Evolutionary conservation across 83 land plant genomes (phyloP).

Genomic region (Picea engelmannii): DNA sequence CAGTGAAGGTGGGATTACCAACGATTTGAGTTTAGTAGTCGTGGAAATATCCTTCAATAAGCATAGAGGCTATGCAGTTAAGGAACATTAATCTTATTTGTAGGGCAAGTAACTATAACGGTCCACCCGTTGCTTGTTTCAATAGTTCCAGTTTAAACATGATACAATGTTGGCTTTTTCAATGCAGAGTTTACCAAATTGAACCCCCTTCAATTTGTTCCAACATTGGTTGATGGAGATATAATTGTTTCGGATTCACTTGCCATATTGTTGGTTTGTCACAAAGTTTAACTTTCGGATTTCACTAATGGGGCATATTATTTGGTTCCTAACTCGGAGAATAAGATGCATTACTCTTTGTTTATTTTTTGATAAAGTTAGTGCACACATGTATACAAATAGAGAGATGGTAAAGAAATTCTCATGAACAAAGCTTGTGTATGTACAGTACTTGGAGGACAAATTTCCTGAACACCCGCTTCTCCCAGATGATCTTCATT

Average conservation of each 20-base stretch:
- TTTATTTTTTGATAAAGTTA: neutral
- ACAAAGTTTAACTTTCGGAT: neutral
- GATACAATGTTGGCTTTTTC: neutral
- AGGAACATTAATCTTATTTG: neutral
- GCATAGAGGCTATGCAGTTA: neutral
- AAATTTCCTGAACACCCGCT: conserved; percentile 62
- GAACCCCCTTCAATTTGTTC: conserved; percentile 58
- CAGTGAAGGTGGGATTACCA: conserved; percentile 34
- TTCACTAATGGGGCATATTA: neutral
- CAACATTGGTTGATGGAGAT: conserved; percentile 61
- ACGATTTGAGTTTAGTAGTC: neutral
- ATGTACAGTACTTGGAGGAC: conserved; percentile 66
- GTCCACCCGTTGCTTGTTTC: neutral
- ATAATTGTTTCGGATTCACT: conserved; percentile 53
- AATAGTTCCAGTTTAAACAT: neutral
- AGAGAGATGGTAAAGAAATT: neutral
- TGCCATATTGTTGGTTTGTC: conserved; percentile 61
- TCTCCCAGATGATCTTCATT: conserved; percentile 47
- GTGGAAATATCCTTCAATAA: neutral
- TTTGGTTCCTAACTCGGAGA: neutral
- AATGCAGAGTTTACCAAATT: conserved; percentile 47
- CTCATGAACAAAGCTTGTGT: neutral
- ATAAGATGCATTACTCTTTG: neutral
- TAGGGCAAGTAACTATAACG: neutral
- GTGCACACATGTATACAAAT: too few relatives aligned